phyloP scores from a whole-genome alignment of 768 basidiomycete species.

The Leccinum imitatum region DNA sequence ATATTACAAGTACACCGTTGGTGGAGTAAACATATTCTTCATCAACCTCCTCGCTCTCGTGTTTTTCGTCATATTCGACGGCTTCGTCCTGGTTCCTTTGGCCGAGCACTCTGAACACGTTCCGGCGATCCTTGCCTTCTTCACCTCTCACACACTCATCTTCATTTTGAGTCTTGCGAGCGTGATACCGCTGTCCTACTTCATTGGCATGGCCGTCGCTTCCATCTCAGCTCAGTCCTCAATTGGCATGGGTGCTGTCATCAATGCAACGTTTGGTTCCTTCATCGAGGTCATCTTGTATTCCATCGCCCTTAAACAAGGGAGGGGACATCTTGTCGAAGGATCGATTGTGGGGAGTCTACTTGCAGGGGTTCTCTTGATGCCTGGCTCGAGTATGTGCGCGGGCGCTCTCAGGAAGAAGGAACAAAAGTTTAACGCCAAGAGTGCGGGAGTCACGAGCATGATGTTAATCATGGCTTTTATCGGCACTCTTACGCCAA shows the following conservation, averaged over 20 bases:
- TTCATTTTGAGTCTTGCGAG: slow-evolving; percentile 83
- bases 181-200: slow-evolving; percentile 97
- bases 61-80: slow-evolving; percentile 95
- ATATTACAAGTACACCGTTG: slow-evolving; percentile 99
- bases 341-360: slow-evolving; percentile 95
- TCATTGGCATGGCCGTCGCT: slow-evolving; percentile 99
- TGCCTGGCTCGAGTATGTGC: slow-evolving; percentile 97
- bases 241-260: slow-evolving; percentile 99
- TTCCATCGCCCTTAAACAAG: slow-evolving; percentile 81
- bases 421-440: slow-evolving; percentile 99
- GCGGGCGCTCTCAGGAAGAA: slow-evolving; percentile 86
- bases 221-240: slow-evolving; percentile 98
- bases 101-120: slow-evolving; percentile 64
- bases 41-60: slow-evolving; percentile 92
- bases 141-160: slow-evolving; percentile 75
- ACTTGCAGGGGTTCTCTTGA: slow-evolving; percentile 91
- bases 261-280: slow-evolving; percentile 99
- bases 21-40: slow-evolving; percentile 98
- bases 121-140: slow-evolving; percentile 61
- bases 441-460: slow-evolving; percentile 96
- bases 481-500: slow-evolving; percentile 92
- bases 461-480: slow-evolving; percentile 99
- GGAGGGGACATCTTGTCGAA: slow-evolving; percentile 93
- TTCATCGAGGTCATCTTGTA: slow-evolving; percentile 97
- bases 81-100: slow-evolving; percentile 72